phyloP scores from a whole-genome alignment of 176 grass and related monocot genomes.

The Guadua angustifolia region DNA sequence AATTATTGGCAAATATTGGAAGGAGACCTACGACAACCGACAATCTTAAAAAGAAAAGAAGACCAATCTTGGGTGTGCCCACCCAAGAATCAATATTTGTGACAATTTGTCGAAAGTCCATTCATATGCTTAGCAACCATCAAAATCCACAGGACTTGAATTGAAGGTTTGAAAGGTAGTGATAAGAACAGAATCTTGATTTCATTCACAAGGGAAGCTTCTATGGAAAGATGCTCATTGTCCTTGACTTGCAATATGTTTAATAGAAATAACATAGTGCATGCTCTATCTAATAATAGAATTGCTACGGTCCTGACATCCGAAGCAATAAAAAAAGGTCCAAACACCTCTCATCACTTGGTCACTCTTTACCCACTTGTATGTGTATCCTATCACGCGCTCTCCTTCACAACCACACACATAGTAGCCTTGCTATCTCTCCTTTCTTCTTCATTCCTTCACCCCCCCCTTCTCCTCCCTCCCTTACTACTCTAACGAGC shows the following conservation, averaged over 20 bases:
- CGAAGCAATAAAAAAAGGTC: too few relatives aligned
- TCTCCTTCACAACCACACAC: too few relatives aligned
- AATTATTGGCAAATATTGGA: not conserved
- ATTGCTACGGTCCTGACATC: too few relatives aligned
- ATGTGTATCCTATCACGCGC: too few relatives aligned
- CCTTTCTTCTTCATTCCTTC: too few relatives aligned
- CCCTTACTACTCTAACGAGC: too few relatives aligned
- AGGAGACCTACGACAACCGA: not conserved
- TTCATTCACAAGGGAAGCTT: not conserved
- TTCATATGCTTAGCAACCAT: not conserved
- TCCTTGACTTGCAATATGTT: conserved; percentile 18
- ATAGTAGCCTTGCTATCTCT: too few relatives aligned
- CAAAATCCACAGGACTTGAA: not conserved
- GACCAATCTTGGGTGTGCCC: not conserved
- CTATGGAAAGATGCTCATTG: not conserved
- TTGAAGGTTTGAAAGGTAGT: conserved; percentile 7
- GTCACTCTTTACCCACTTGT: too few relatives aligned
- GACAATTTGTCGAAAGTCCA: not conserved
- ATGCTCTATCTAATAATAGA: not conserved
- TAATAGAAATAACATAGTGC: conserved; percentile 1
- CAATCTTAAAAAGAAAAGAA: too few relatives aligned
- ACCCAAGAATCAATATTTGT: not conserved
- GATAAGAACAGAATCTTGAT: conserved; percentile 27
- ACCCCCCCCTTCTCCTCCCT: too few relatives aligned
- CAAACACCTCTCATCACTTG: too few relatives aligned